Percentiles rank a stretch among this genome's conserved stretches.
Evolutionary conservation across 805 yeast species (phyloP).

Genomic region (Cyberlindnera bimundalis): DNA sequence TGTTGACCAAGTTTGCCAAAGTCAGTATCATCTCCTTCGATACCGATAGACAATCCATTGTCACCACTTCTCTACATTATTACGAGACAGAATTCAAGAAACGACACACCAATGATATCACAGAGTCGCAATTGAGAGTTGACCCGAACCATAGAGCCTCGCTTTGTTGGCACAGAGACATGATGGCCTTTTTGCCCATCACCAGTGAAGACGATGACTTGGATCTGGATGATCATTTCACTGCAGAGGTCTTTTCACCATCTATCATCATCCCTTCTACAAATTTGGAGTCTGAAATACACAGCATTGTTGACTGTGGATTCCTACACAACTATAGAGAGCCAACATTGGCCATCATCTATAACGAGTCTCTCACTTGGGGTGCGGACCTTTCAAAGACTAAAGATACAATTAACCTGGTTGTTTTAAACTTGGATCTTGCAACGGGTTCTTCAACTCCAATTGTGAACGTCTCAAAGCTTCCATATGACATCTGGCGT

Average conservation of each 20-base stretch:
- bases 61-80: constrained; percentile 78
- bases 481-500: constrained; percentile 73
- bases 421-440: constrained; percentile 67
- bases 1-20: constrained; percentile 74
- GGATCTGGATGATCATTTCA: constrained; percentile 30
- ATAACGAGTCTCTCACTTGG: constrained; percentile 64
- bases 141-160: constrained; percentile 62
- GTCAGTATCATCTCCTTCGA: constrained; percentile 76
- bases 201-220: constrained; percentile 41
- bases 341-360: constrained; percentile 74
- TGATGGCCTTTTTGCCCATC: constrained; percentile 71
- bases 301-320: constrained; percentile 64
- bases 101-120: constrained; percentile 40
- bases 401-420: constrained; percentile 60
- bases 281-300: constrained; percentile 52
- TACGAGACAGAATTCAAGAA: constrained; percentile 69
- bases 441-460: constrained; percentile 50
- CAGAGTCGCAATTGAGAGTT: constrained; percentile 27
- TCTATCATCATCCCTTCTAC: constrained; percentile 61
- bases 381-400: constrained; percentile 62
- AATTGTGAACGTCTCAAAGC: constrained; percentile 56
- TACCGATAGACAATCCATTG: constrained; percentile 43
- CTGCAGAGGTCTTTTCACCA: constrained; percentile 22
- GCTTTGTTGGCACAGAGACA: constrained; percentile 59
- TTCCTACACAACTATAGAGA: constrained; percentile 74